Base-by-base conservation (phyloP, 768 basidiomycete species). In the Hydnomerulius pinastri region DNA sequence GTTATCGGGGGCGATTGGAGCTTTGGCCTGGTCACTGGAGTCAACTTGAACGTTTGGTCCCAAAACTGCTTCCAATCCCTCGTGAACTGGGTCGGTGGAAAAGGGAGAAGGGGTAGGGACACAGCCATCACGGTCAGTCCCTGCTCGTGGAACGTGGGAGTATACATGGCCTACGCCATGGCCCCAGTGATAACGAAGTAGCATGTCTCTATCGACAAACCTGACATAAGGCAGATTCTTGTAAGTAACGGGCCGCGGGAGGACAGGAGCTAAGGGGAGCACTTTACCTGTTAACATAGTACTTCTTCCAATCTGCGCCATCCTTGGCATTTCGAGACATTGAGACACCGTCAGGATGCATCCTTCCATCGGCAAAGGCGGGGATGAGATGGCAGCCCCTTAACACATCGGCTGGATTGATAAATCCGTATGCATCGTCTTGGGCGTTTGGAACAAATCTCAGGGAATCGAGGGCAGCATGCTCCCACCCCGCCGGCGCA, bases 231-330 rank as follows among this genome's bases (percentile, higher is more conserved):
- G 18, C 2, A 5, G 12, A 23, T 21, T 5, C 1, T 12, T 39
- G 7, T 40, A 13, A 32, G 13, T 2, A 42, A 35, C 13, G 30
- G 10, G 20, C 0, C 2, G 10, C 5, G 17, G 9, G 6, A 25
- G 20, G 4, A 7, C n/a, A 6, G 36, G 37, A 21, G 29, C 6
- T 4, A 23, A n/a, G n/a, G n/a, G n/a, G n/a, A n/a, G n/a, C n/a
- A n/a, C n/a, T 33, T 1, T 24, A 55, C 54, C 45, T 0, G 29
- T 55, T 55, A n/a, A 55, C 18, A 48, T 55, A 55, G 30, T 55
- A 55, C 11, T 2, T 20, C 8, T 24, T 28, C 51, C 51, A 53
- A 37, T 55, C 46, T 6, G 20, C 1, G 6, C 21, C 32, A 46
- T 55, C 50, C 13, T 29, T 20, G 6, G 46, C 38, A 39, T 29